Evolutionary conservation across 2,329 filamentous ascomycete genomes (phyloP).

Genomic region (Cordyceps militaris): DNA sequence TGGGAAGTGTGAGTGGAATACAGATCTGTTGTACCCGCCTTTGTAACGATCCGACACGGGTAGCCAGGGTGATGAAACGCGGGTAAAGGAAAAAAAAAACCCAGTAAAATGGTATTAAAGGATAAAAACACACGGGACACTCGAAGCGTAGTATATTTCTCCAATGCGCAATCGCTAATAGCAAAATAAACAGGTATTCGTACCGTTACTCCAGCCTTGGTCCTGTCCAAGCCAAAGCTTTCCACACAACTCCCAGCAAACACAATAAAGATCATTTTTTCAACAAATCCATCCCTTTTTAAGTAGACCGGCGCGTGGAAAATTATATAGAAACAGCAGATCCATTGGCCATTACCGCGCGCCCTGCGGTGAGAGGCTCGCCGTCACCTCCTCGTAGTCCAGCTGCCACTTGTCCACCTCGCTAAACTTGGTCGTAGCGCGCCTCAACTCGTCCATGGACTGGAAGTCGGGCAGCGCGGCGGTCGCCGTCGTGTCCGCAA

Average conservation of each 20-base stretch:
- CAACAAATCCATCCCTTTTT: not conserved
- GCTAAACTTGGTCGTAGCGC: slow-evolving; percentile 55
- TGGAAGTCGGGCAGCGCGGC: slow-evolving; percentile 31
- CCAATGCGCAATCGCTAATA: not conserved
- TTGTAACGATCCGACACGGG: not conserved
- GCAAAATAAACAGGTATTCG: not conserved
- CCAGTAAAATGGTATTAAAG: not conserved
- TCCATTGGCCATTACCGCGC: not conserved
- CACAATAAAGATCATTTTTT: not conserved
- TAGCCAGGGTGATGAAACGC: not conserved
- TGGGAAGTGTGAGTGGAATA: no score
- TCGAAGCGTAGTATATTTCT: not conserved
- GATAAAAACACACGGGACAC: not conserved
- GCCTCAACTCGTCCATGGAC: slow-evolving; percentile 48
- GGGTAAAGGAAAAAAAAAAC: not conserved
- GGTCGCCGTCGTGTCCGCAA: slow-evolving; percentile 26
- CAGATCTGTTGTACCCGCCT: no score
- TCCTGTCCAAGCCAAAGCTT: not conserved
- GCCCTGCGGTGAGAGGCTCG: slow-evolving; percentile 19
- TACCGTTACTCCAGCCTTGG: not conserved
- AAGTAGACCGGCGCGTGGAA: no score
- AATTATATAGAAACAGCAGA: not conserved
- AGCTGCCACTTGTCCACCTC: slow-evolving; percentile 65
- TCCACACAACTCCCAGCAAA: not conserved
- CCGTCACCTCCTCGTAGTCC: slow-evolving; percentile 57